A percentile compares a stretch with the other conserved stretches of the same genome.
Conservation (phyloP, 495 filamentous ascomycete species). For the Annulohypoxylon nitens region DNA sequence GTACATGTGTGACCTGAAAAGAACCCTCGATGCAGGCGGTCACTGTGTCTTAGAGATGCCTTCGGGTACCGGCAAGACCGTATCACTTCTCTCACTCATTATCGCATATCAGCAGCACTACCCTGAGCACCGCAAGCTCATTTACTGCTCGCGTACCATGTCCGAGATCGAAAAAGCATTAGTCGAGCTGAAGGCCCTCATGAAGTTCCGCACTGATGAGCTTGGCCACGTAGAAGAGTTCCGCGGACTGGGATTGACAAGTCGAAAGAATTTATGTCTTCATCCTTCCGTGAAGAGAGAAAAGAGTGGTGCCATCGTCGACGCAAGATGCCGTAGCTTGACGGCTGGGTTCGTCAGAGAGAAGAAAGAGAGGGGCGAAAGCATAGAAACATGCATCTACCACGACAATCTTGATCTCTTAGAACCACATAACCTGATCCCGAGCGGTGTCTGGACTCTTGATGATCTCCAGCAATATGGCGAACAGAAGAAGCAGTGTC, state of each 20-base stretch:
- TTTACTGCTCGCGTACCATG: slow-evolving; percentile 98
- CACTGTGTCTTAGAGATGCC: slow-evolving; percentile 99
- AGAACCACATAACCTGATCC: slow-evolving; percentile 93
- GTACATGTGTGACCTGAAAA: slow-evolving; percentile 99
- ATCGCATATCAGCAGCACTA: slow-evolving; percentile 95
- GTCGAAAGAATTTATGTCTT: slow-evolving; percentile 96
- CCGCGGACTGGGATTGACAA: slow-evolving; percentile 89
- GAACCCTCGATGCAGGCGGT: slow-evolving; percentile 91
- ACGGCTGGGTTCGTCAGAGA: slow-evolving; percentile 98
- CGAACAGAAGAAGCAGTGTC: slow-evolving; percentile 95
- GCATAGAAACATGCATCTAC: slow-evolving; percentile 93
- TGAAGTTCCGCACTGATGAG: slow-evolving; percentile 91
- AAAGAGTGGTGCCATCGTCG: slow-evolving; percentile 93
- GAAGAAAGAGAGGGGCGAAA: slow-evolving; percentile 93
- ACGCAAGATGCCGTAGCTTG: slow-evolving; percentile 93
- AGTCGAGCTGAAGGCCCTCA: slow-evolving; percentile 88
- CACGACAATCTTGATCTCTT: slow-evolving; percentile 97
- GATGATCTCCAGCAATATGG: slow-evolving; percentile 89
- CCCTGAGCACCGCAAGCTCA: slow-evolving; percentile 91
- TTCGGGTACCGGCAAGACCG: slow-evolving; percentile 98
- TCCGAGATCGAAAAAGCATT: slow-evolving; percentile 97
- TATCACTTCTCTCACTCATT: slow-evolving; percentile 94
- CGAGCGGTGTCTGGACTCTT: slow-evolving; percentile 95
- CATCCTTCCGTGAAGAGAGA: slow-evolving; percentile 96
- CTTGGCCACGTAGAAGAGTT: slow-evolving; percentile 93